A percentile compares a stretch with the other conserved stretches of the same genome.
Conservation (phyloP, 495 filamentous ascomycete species). For the Platismatia glauca region DNA sequence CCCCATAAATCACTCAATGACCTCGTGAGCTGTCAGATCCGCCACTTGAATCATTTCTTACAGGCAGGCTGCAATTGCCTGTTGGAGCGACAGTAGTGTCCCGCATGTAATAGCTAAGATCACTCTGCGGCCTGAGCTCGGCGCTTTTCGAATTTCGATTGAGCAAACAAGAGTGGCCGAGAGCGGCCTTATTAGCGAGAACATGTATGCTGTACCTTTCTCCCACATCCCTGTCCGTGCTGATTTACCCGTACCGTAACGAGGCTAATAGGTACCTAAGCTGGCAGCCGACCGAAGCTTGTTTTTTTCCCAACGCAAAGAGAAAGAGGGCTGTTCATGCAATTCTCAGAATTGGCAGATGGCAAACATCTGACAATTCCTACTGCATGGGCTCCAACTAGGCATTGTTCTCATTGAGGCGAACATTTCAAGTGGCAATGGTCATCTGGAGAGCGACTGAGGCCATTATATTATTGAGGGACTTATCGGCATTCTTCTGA, state of each 20-base stretch:
- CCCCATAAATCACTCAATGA: neutral
- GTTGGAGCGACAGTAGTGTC: neutral
- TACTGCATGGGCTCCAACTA: neutral
- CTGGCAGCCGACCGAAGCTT: conserved; percentile 6
- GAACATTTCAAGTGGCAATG: neutral
- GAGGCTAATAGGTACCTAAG: neutral
- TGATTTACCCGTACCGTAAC: conserved; percentile 11
- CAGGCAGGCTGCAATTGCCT: conserved; percentile 5
- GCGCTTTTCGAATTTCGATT: conserved; percentile 6
- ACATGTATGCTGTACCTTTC: neutral
- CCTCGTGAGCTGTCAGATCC: neutral
- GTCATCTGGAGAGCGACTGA: neutral
- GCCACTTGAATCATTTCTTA: neutral
- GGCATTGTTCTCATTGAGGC: neutral
- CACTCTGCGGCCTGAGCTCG: conserved; percentile 7
- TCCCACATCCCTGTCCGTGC: neutral
- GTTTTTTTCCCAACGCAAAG: neutral
- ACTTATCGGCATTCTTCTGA: neutral
- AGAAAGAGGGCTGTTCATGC: too few species aligned
- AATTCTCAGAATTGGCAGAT: neutral
- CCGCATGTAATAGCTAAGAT: neutral
- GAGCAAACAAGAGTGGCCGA: neutral
- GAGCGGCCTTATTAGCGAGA: conserved; percentile 10
- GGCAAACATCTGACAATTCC: too few species aligned
- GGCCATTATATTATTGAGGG: conserved; percentile 13